phyloP scores from a whole-genome alignment of 805 yeast species.

The Hanseniaspora nectarophila region DNA sequence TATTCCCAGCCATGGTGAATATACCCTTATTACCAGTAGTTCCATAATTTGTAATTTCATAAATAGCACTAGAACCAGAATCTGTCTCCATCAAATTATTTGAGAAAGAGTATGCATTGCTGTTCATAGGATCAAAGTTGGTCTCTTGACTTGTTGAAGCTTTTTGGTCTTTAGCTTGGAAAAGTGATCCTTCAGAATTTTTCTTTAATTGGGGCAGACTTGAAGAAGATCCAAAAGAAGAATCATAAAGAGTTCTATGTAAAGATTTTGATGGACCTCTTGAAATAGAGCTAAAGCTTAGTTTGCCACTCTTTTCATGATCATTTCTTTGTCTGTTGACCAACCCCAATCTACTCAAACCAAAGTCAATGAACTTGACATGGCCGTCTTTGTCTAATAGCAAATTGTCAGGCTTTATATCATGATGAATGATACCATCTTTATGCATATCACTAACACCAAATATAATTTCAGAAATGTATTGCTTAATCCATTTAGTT shows the following conservation, averaged over 20 bases:
- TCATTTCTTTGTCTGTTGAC: slow-evolving; percentile 57
- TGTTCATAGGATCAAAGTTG: neutral
- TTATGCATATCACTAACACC: slow-evolving; percentile 84
- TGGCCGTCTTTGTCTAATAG: slow-evolving; percentile 81
- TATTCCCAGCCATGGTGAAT: neutral
- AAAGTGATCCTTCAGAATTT: neutral
- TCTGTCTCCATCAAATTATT: neutral
- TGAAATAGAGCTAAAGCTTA: neutral
- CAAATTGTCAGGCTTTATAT: slow-evolving; percentile 86
- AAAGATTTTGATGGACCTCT: neutral
- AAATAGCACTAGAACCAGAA: neutral
- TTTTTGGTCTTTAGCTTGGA: neutral
- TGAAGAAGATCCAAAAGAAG: slow-evolving; percentile 7
- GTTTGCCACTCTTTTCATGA: slow-evolving; percentile 7
- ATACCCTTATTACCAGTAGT: neutral
- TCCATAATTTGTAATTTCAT: neutral
- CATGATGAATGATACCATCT: slow-evolving; percentile 86
- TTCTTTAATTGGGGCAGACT: neutral
- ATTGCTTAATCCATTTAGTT: slow-evolving; percentile 73
- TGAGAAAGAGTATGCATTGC: neutral
- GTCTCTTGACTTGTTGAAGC: neutral
- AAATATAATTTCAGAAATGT: slow-evolving; percentile 78
- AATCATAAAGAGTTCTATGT: neutral
- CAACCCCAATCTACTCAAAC: slow-evolving; percentile 79
- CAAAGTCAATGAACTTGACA: slow-evolving; percentile 87